Conservation (phyloP, 2,329 filamentous ascomycete species). For the Cladobotryum mycophilum region DNA sequence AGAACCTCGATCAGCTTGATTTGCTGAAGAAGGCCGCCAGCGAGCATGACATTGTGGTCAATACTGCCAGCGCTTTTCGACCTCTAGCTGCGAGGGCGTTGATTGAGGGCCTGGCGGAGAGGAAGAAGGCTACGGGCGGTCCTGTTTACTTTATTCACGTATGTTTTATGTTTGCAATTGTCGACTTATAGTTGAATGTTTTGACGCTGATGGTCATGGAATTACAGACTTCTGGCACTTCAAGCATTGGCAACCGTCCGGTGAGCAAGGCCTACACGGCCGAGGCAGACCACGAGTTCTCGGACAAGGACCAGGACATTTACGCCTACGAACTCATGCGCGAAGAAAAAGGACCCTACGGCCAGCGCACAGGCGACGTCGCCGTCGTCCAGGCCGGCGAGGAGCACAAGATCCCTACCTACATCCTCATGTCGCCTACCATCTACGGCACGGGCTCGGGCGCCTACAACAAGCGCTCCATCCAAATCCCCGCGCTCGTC, state of each 20-base stretch:
- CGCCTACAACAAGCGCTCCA: conserved; percentile 32
- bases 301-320: conserved; percentile 37
- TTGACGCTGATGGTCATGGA: too few relatives aligned
- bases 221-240: conserved; percentile 33
- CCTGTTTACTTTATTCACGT: conserved; percentile 34
- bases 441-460: conserved; percentile 42
- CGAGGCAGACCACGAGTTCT: conserved; percentile 27
- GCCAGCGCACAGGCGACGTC: conserved; percentile 40
- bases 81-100: conserved; percentile 31
- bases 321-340: conserved; percentile 34
- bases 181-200: neutral
- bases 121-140: conserved; percentile 27
- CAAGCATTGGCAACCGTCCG: conserved; percentile 37
- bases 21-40: conserved; percentile 16
- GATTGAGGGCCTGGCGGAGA: conserved; percentile 35
- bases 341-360: conserved; percentile 31
- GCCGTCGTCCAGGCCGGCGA: conserved; percentile 34
- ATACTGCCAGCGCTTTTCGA: conserved; percentile 36
- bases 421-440: conserved; percentile 39
- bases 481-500: conserved; percentile 33
- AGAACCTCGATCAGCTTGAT: conserved; percentile 19
- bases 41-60: conserved; percentile 34
- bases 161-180: conserved; percentile 13
- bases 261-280: conserved; percentile 25
- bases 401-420: conserved; percentile 34